phyloP scores from a whole-genome alignment of 2,329 filamentous ascomycete species.

The Trichoderma polysporum region DNA sequence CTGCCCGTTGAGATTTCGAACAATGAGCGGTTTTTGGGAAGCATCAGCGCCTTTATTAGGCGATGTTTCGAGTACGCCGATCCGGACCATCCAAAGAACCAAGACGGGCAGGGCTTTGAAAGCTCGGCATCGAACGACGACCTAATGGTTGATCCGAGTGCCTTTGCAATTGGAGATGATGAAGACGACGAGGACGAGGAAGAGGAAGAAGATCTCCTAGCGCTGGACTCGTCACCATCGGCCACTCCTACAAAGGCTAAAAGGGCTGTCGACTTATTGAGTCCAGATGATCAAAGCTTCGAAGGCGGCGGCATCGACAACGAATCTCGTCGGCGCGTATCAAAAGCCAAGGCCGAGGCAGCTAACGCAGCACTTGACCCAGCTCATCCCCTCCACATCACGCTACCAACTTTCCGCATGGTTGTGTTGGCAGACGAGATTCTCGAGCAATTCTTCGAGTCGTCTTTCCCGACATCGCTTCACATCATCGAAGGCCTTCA shows the following conservation, averaged over 20 bases:
- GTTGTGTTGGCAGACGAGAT: conserved; percentile 94
- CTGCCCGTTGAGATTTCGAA: conserved; percentile 56
- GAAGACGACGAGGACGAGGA: conserved; percentile 63
- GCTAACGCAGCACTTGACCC: conserved; percentile 92
- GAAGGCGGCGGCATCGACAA: conserved; percentile 26
- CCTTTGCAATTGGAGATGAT: conserved; percentile 76
- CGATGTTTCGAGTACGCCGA: conserved; percentile 98
- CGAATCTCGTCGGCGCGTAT: conserved; percentile 40
- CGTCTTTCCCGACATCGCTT: conserved; percentile 90
- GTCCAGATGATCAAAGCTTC: conserved; percentile 8
- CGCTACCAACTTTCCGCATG: conserved; percentile 97
- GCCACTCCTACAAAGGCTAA: conserved; percentile 43
- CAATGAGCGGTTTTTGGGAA: conserved; percentile 87
- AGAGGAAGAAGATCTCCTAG: conserved; percentile 60
- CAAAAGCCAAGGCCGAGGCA: conserved; percentile 68
- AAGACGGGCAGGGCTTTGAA: conserved; percentile 38
- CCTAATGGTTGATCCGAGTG: conserved; percentile 40
- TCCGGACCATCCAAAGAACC: conserved; percentile 72
- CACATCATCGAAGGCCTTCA: conserved; percentile 70
- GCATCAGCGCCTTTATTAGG: conserved; percentile 92
- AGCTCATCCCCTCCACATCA: conserved; percentile 90
- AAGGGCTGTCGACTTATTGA: conserved; percentile 44
- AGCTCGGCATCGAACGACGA: neutral
- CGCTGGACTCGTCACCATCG: conserved; percentile 51
- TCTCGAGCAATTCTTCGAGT: conserved; percentile 95